Evolutionary conservation across 768 basidiomycete species (phyloP).

Genomic region (Omphalotus guepiniiformis): DNA sequence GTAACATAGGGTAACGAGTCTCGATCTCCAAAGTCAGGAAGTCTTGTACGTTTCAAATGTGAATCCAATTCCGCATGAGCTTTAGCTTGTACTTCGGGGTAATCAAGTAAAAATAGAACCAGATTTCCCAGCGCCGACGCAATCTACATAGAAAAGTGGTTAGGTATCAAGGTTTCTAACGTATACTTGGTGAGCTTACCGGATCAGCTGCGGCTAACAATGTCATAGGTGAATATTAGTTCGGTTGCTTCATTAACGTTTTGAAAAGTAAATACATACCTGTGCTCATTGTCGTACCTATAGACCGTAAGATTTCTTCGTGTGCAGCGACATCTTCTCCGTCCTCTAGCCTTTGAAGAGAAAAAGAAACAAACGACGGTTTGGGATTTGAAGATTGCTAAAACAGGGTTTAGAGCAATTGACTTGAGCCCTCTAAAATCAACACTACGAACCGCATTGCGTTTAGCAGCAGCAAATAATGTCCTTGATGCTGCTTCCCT

Average conservation of each 20-base stretch:
- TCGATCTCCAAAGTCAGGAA: constrained; percentile 8
- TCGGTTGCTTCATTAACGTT: not conserved
- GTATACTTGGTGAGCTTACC: not conserved
- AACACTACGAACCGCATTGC: constrained; percentile 21
- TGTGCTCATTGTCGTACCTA: constrained; percentile 14
- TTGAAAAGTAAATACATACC: not conserved
- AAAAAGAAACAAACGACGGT: constrained; percentile 7
- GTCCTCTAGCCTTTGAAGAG: constrained; percentile 5
- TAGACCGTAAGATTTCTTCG: constrained; percentile 24
- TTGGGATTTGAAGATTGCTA: constrained; percentile 14
- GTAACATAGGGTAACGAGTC: constrained; percentile 25
- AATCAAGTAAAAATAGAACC: not conserved
- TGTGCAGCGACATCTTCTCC: constrained; percentile 2
- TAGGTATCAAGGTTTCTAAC: not conserved
- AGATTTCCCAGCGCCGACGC: constrained; percentile 5
- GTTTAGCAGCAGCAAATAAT: constrained; percentile 27
- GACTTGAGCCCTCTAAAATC: not conserved
- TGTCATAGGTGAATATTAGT: not conserved
- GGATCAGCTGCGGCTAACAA: not conserved
- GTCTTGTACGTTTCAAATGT: constrained; percentile 17
- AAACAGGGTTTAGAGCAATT: not conserved
- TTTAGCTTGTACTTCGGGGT: constrained; percentile 1
- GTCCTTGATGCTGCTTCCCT: constrained; percentile 26
- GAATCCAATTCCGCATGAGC: constrained; percentile 2
- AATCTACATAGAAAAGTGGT: not conserved